These are phyloP conservation scores for Cytidiella melzeri DNA, from an alignment of 768 basidiomycete genomes.

Conservation along the genomic window DNA sequence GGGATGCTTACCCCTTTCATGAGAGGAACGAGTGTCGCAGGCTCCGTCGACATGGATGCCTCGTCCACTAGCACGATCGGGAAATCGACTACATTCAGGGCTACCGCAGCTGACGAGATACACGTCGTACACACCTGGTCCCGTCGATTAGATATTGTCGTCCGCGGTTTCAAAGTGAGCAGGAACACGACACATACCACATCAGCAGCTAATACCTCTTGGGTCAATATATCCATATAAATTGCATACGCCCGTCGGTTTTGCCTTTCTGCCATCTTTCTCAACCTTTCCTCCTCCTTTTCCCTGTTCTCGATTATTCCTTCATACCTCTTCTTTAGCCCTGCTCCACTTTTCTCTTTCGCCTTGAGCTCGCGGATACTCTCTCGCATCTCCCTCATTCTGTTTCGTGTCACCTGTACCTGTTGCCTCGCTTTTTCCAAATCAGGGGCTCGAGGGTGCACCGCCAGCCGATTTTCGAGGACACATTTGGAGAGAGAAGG, in stretches of 20 bases:
- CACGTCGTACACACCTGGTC: conserved; percentile 83
- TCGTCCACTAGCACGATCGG: conserved; percentile 93
- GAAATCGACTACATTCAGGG: conserved; percentile 73
- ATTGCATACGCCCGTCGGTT: conserved; percentile 36
- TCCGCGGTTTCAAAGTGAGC: conserved; percentile 5
- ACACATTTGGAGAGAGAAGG: conserved; percentile 50
- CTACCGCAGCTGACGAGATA: conserved; percentile 63
- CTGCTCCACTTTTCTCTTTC: too few species aligned
- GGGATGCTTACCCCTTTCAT: conserved; percentile 73
- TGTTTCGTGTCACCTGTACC: too few species aligned
- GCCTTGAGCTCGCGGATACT: too few species aligned
- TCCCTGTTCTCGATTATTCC: too few species aligned
- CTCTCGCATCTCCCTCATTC: too few species aligned
- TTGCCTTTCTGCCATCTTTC: conserved; percentile 34
- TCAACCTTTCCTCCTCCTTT: conserved; percentile 27
- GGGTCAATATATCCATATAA: conserved; percentile 57
- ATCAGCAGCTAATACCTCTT: conserved; percentile 60
- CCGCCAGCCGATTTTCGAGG: conserved; percentile 55
- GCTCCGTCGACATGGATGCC: conserved; percentile 95
- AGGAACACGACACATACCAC: conserved; percentile 52
- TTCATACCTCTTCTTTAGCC: too few species aligned
- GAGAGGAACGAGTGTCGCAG: conserved; percentile 82
- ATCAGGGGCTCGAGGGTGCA: conserved; percentile 48
- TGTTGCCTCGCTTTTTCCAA: conserved; percentile 38
- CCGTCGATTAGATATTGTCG: not conserved